Evolutionary conservation across 2,329 filamentous ascomycete genomes (phyloP).

Genomic region (Fusarium verticillioides): DNA sequence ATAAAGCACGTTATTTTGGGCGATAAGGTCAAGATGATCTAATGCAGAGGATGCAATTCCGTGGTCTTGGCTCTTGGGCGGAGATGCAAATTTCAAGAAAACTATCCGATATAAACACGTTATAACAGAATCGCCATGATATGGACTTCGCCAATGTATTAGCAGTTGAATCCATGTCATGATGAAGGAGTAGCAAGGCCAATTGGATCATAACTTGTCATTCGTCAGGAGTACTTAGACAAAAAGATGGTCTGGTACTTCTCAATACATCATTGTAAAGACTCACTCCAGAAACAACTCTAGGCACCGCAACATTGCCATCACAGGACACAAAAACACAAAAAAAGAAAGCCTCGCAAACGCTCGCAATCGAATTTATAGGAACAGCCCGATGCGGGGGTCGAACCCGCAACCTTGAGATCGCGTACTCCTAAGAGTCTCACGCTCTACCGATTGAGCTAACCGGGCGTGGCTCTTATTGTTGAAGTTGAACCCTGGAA

Average conservation of each 20-base stretch:
- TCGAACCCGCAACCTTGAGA: slow-evolving; percentile 69
- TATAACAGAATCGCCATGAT: not conserved
- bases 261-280: too few relatives aligned
- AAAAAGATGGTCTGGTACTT: not conserved
- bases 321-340: slow-evolving; percentile 8
- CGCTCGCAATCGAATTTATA: slow-evolving; percentile 46
- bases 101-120: slow-evolving; percentile 1
- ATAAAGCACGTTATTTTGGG: slow-evolving; percentile 25
- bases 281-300: not conserved
- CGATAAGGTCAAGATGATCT: slow-evolving; percentile 7
- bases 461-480: slow-evolving; percentile 49
- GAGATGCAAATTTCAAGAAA: slow-evolving; percentile 35
- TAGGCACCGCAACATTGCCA: not conserved
- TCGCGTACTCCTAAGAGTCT: slow-evolving; percentile 67
- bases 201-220: not conserved
- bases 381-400: slow-evolving; percentile 56
- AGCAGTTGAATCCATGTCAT: not conserved
- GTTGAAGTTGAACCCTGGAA: not conserved
- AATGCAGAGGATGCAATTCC: slow-evolving; percentile 6
- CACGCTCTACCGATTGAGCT: slow-evolving; percentile 67
- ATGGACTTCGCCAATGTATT: not conserved
- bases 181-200: not conserved
- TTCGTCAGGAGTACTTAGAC: not conserved
- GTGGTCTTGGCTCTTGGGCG: slow-evolving; percentile 18
- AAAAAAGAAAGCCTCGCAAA: slow-evolving; percentile 31